Evolutionary conservation across 192 early-diverging fungal genomes (phyloP).

Genomic region (Entrophospora sp.): DNA sequence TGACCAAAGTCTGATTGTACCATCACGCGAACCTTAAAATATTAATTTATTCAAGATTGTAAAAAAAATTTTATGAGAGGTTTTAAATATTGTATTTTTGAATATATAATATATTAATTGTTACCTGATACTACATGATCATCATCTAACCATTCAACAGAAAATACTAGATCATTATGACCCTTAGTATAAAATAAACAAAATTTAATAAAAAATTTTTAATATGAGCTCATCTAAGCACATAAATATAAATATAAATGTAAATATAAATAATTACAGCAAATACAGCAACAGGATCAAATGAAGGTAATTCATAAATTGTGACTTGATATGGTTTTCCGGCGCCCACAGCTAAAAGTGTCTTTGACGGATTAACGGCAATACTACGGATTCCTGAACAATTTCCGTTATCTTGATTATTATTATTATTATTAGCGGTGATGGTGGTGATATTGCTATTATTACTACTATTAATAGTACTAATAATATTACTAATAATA

Average conservation of each 20-base stretch:
- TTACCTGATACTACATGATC: constrained; percentile 39
- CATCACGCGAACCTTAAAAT: constrained; percentile 47
- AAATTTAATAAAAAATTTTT: background rate
- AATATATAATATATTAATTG: too few species aligned
- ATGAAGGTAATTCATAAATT: constrained; percentile 50
- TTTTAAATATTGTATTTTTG: too few species aligned
- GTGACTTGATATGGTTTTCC: constrained; percentile 51
- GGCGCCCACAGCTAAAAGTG: constrained; percentile 54
- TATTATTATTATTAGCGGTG: background rate
- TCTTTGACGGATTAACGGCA: constrained; percentile 52
- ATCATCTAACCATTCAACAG: constrained; percentile 51
- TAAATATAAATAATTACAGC: background rate
- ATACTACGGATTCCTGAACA: constrained; percentile 52
- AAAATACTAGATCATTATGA: constrained; percentile 61
- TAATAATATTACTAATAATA: constrained; percentile 11
- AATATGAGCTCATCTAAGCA: too few species aligned
- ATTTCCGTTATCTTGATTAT: too few species aligned
- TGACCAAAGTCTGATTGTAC: constrained; percentile 44
- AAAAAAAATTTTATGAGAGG: too few species aligned
- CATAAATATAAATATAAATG: background rate
- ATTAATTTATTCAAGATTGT: too few species aligned
- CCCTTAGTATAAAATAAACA: constrained; percentile 27
- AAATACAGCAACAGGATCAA: constrained; percentile 47
- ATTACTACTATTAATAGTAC: too few species aligned
- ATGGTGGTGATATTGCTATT: too few species aligned